Evolutionary conservation across 129 eudicot species (phyloP), one percentile per base, ranked within the genome.

Genomic region (Gnaphalium uliginosum): DNA sequence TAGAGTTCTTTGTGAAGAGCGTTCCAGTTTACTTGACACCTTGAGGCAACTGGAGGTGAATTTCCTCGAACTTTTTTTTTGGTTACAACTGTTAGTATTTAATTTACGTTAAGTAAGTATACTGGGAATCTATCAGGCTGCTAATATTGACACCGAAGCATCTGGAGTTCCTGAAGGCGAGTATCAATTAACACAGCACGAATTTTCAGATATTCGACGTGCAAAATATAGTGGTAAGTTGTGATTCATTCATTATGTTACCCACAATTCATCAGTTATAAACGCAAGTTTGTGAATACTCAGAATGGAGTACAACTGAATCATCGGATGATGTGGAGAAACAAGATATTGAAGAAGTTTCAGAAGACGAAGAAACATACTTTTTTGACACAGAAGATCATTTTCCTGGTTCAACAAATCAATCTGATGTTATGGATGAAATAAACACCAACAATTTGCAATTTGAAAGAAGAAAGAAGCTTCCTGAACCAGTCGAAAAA

Each of bases 281-380:
- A 51, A 75, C 35, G 65, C 30, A 17, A 23, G 58, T 68, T 56
- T 8, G 19, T 57, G 46, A 58, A 37, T 75, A 51, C 71, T 46
- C 84, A 92, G 97, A 87, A 83, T 89, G 87, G 84, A 89, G 97
- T 87, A 89, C 92, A 41, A 92, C 97, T 48, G 96, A 83, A 81
- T 89, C 97, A 56, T 92, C 97, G 14, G 97, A 92, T 76, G 96
- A 85, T 78, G 84, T 85, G 50, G 97, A 89, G 83, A 92, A 87
- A 79, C 97, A 87, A 83, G 96, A 92, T 75, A 69, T 84, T 66
- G 97, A 85, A 48, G 97, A 89, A 77, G 91, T 73, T 58, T 83
- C 97, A 61, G 97, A 92, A 72, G 96, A 92, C 25, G 93, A 92
- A 72, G 97, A 86, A 54, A 35, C 78, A 21, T 84, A 75, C 76